A percentile compares a stretch with the other conserved stretches of the same genome.
Evolutionary conservation across 1,284 basidiomycete species (phyloP).

Genomic region (Rhodotorula sp.): DNA sequence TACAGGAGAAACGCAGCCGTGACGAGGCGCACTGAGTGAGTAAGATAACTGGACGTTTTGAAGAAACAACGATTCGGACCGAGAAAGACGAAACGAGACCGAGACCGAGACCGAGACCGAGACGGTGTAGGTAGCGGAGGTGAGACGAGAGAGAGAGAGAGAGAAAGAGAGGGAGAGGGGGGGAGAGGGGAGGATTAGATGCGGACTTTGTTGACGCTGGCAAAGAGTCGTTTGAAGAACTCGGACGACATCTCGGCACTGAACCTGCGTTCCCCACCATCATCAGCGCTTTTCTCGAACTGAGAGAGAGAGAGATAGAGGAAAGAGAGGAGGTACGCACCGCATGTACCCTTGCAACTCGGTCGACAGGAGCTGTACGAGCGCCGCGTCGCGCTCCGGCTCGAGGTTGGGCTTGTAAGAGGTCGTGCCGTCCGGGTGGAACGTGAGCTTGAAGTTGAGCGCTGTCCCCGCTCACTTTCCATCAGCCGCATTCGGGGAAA

Average conservation of each 20-base stretch:
- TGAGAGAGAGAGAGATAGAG: no score
- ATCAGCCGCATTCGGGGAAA: background rate
- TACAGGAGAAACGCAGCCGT: no score
- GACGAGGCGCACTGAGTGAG: no score
- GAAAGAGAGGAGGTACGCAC: constrained; percentile 2
- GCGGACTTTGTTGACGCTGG: constrained; percentile 23
- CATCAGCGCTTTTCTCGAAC: no score
- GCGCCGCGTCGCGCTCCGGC: constrained; percentile 19
- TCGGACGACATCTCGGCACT: constrained; percentile 19
- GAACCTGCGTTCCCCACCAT: constrained; percentile 9
- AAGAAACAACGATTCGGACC: no score
- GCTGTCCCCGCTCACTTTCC: background rate
- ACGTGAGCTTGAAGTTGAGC: constrained; percentile 39
- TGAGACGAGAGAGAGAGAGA: no score
- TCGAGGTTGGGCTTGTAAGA: constrained; percentile 34
- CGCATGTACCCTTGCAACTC: constrained; percentile 28
- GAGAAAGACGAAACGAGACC: no score
- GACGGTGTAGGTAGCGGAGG: no score
- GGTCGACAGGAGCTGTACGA: constrained; percentile 19
- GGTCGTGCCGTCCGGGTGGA: constrained; percentile 25
- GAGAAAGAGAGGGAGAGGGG: no score
- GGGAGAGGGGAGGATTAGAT: no score
- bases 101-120: no score
- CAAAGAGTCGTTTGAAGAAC: constrained; percentile 31
- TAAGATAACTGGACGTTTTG: no score